Percentiles rank a stretch among this genome's conserved stretches.
phyloP scores from a whole-genome alignment of 2,329 filamentous ascomycete genomes.

The Alternaria ventricosa region DNA sequence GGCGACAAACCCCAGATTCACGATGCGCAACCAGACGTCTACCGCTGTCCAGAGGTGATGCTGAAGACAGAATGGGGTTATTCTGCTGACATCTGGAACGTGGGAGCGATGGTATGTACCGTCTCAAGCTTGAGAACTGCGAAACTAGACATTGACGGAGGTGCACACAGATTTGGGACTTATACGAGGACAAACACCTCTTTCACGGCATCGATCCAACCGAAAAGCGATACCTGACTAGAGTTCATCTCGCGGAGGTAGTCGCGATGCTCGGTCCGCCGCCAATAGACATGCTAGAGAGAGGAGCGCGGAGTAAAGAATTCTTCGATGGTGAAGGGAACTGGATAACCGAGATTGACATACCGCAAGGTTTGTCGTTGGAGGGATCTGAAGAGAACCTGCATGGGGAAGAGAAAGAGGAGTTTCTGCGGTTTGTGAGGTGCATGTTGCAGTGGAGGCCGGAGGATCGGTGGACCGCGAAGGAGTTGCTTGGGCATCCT shows the following conservation, averaged over 20 bases:
- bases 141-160: conserved; percentile 5
- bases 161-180: conserved; percentile 44
- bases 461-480: conserved; percentile 35
- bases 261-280: conserved; percentile 28
- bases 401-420: conserved; percentile 27
- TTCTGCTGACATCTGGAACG: conserved; percentile 48
- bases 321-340: conserved; percentile 25
- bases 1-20: conserved; percentile 25
- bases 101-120: conserved; percentile 45
- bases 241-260: conserved; percentile 39
- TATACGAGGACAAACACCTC: conserved; percentile 45
- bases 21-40: conserved; percentile 45
- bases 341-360: conserved; percentile 22
- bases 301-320: conserved; percentile 13
- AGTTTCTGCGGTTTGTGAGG: conserved; percentile 42
- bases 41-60: conserved; percentile 49
- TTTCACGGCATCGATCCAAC: conserved; percentile 32
- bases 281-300: conserved; percentile 21
- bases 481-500: conserved; percentile 12
- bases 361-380: conserved; percentile 14
- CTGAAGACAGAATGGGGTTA: conserved; percentile 46
- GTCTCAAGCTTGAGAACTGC: neutral
- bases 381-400: conserved; percentile 25
- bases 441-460: conserved; percentile 48
- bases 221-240: conserved; percentile 29